phyloP scores from a whole-genome alignment of 176 grass and related monocot species.

The Triticum monococcum region DNA sequence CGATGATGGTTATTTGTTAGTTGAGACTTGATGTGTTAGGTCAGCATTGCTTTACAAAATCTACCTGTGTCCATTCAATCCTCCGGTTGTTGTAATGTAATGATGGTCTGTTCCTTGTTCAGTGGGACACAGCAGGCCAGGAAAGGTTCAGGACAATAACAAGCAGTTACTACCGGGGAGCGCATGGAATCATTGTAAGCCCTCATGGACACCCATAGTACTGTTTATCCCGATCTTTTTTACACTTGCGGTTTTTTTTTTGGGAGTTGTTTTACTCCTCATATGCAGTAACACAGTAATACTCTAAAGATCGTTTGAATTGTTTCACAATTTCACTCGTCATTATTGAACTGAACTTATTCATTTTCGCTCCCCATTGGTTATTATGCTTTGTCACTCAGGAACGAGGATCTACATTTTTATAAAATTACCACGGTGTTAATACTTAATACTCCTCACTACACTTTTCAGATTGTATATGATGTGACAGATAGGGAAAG shows the following conservation, averaged over 20 bases:
- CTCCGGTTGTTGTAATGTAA: constrained; percentile 23
- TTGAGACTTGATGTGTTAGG: constrained; percentile 10
- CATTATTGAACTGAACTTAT: not conserved
- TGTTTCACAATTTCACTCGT: not conserved
- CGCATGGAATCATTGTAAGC: constrained; percentile 95
- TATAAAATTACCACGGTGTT: not conserved
- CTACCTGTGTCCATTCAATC: constrained; percentile 5
- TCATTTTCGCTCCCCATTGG: not conserved
- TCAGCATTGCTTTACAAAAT: constrained; percentile 24
- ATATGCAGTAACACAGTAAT: not conserved
- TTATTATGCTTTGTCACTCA: not conserved
- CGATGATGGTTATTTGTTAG: constrained; percentile 12
- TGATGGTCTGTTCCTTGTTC: constrained; percentile 37
- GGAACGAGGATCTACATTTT: not conserved
- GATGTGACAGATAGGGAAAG: constrained; percentile 86
- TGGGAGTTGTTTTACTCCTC: not conserved
- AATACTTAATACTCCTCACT: constrained; percentile 17
- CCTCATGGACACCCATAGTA: not conserved
- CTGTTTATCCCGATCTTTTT: not conserved
- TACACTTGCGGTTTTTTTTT: not conserved
- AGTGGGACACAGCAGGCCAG: constrained; percentile 99
- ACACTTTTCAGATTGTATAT: constrained; percentile 77
- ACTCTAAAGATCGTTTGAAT: not conserved
- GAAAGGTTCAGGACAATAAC: constrained; percentile 96
- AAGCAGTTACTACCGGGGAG: constrained; percentile 94